These are phyloP conservation scores for Crucihimalaya himalaica DNA, from an alignment of 345 rosid genomes.

Conservation along the genomic window DNA sequence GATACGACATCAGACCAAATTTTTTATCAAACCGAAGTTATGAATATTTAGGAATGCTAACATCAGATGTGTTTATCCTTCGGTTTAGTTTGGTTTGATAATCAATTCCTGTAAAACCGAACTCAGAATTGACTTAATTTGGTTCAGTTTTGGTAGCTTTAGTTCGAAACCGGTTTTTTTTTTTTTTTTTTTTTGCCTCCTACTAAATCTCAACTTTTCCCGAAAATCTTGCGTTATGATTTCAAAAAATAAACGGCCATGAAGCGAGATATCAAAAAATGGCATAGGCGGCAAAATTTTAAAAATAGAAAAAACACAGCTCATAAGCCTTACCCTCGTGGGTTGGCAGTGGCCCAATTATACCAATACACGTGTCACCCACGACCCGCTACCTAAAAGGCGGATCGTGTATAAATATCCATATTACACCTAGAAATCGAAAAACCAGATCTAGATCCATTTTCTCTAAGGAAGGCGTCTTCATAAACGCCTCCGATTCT, in stretches of 20 bases:
- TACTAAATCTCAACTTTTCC: conserved; percentile 1
- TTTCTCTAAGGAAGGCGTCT: conserved; percentile 52
- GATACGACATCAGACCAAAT: too few species aligned
- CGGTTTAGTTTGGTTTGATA: neutral
- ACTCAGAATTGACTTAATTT: neutral
- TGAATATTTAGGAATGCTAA: neutral
- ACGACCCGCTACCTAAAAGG: neutral
- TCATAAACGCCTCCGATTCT: conserved; percentile 61
- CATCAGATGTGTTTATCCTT: neutral
- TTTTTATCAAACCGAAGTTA: neutral
- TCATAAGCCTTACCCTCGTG: too few species aligned
- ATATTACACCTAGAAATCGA: neutral
- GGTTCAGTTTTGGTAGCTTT: neutral
- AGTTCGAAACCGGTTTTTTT: neutral
- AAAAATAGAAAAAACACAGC: conserved; percentile 22
- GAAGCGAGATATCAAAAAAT: neutral
- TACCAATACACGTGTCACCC: neutral
- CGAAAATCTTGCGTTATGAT: neutral
- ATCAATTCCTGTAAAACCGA: neutral
- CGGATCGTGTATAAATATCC: neutral
- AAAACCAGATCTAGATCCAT: conserved; percentile 4
- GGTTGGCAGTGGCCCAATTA: too few species aligned
- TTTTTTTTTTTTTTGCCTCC: neutral
- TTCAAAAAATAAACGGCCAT: neutral
- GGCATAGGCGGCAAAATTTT: conserved; percentile 7